These are phyloP conservation scores for Chlamydomonas incerta DNA, from an alignment of 139 green algal species.

Conservation along the genomic window DNA sequence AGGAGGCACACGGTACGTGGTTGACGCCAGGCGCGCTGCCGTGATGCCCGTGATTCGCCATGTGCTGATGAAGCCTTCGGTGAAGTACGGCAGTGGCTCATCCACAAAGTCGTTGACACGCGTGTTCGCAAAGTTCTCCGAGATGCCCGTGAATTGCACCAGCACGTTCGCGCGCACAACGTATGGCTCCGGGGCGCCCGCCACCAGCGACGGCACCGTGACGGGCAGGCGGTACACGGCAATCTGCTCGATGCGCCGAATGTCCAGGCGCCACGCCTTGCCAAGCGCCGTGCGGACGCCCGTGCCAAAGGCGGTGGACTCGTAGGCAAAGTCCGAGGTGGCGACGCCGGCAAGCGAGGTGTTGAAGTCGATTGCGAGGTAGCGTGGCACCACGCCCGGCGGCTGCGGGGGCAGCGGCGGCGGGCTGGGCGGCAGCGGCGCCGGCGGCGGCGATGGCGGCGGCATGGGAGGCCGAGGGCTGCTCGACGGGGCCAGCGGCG, in stretches of 20 bases:
- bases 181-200: neutral
- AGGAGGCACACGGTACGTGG: neutral
- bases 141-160: neutral
- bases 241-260: neutral
- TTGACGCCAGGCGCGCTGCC: neutral
- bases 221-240: neutral
- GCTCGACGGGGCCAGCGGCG: neutral
- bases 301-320: neutral
- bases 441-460: neutral
- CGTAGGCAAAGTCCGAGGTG: neutral
- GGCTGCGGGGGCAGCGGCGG: slow-evolving; percentile 2
- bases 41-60: neutral
- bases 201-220: neutral
- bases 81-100: neutral
- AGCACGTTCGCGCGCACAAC: neutral
- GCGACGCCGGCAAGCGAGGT: neutral
- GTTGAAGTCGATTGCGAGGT: neutral
- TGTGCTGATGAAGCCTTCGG: neutral
- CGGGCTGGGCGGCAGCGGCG: neutral
- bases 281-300: neutral
- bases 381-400: neutral
- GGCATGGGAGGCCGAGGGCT: neutral
- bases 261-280: neutral
- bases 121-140: neutral
- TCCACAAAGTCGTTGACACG: neutral